Percentiles rank a stretch among this genome's conserved stretches.
phyloP scores from a whole-genome alignment of 257 asterid genomes.

The Lycium barbarum region DNA sequence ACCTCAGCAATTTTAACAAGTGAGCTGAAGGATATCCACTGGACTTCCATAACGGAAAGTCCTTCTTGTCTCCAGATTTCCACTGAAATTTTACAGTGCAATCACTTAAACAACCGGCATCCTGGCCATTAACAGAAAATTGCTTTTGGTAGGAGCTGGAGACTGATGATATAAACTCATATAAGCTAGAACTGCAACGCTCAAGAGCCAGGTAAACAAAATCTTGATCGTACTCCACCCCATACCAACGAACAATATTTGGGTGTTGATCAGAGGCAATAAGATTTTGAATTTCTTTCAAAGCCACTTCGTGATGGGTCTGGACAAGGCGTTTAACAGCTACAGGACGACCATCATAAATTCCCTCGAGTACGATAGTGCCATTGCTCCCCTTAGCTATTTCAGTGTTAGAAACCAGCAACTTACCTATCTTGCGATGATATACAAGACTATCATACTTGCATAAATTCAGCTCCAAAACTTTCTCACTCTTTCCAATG shows the following conservation, averaged over 20 bases:
- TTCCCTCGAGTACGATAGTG: constrained; percentile 84
- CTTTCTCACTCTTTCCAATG: constrained; percentile 29
- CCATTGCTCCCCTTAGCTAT: constrained; percentile 96
- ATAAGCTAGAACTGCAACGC: constrained; percentile 76
- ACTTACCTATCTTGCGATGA: constrained; percentile 77
- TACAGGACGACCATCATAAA: constrained; percentile 83
- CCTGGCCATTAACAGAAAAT: constrained; percentile 34
- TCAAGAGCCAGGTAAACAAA: constrained; percentile 81
- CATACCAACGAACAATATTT: constrained; percentile 85
- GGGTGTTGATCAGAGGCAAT: constrained; percentile 93
- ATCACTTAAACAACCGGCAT: constrained; percentile 32
- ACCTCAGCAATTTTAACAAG: constrained; percentile 79
- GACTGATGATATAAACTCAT: constrained; percentile 59
- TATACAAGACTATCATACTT: constrained; percentile 33
- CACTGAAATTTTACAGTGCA: constrained; percentile 36
- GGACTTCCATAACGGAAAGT: constrained; percentile 63
- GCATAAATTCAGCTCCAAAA: constrained; percentile 38
- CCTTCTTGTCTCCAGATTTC: constrained; percentile 46
- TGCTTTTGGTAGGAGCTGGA: constrained; percentile 41
- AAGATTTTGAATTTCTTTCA: constrained; percentile 87
- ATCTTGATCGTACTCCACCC: constrained; percentile 88
- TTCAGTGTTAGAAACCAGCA: constrained; percentile 63
- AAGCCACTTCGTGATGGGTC: constrained; percentile 84
- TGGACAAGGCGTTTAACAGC: constrained; percentile 91
- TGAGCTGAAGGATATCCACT: constrained; percentile 76